These are phyloP conservation scores for Trichoderma koningiopsis DNA, from an alignment of 2,329 filamentous ascomycete genomes.

Conservation along the genomic window DNA sequence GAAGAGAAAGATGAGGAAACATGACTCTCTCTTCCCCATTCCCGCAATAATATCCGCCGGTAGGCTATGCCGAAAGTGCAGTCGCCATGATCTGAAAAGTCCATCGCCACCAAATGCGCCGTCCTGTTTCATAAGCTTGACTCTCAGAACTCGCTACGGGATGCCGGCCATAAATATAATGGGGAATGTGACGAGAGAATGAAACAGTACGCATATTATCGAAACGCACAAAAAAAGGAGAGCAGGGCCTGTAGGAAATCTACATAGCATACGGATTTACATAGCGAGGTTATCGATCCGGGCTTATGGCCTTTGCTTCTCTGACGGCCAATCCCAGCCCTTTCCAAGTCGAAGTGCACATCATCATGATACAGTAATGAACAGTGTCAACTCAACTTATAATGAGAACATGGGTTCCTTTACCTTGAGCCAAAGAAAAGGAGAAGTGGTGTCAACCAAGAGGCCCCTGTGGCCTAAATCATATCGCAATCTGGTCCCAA, in stretches of 20 bases:
- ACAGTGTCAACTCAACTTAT: background rate
- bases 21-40: background rate
- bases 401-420: background rate
- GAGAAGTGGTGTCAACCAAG: background rate
- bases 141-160: background rate
- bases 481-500: conserved; percentile 25
- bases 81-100: background rate
- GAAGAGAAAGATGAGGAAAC: background rate
- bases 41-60: conserved; percentile 1
- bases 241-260: background rate
- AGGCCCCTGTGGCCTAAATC: conserved; percentile 16
- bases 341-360: background rate
- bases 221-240: background rate
- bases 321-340: background rate
- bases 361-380: background rate
- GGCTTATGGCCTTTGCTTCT: background rate
- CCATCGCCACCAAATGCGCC: background rate
- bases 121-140: background rate
- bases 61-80: background rate
- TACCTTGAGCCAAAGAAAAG: conserved; percentile 9
- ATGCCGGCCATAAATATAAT: background rate
- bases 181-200: background rate
- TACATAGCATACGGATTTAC: background rate
- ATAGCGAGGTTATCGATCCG: background rate
- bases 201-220: background rate